Conservation (phyloP, 768 basidiomycete species). For the Tylopilus subfusipes region DNA sequence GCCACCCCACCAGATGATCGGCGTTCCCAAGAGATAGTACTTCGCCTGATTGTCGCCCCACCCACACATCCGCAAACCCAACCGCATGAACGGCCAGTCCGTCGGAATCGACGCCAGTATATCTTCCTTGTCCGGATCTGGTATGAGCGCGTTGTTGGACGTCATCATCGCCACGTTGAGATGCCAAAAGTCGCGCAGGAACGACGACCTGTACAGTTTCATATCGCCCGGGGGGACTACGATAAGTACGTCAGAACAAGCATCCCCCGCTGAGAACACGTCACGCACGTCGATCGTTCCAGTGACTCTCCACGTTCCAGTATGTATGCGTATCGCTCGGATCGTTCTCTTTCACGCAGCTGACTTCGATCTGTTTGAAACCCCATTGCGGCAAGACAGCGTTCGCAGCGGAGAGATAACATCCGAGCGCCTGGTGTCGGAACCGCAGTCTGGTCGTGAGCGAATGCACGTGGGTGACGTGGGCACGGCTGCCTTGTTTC, state of each 20-base stretch:
- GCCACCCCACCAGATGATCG: conserved; percentile 87
- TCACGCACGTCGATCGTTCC: conserved; percentile 87
- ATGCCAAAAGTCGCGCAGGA: conserved; percentile 97
- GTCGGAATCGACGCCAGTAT: conserved; percentile 89
- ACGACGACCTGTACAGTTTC: conserved; percentile 85
- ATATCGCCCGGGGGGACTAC: conserved; percentile 80
- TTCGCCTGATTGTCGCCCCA: conserved; percentile 88
- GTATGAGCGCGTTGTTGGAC: conserved; percentile 96
- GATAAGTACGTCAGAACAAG: neutral
- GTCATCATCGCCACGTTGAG: conserved; percentile 99
- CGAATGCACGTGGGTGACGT: conserved; percentile 73
- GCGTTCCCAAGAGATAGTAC: conserved; percentile 93
- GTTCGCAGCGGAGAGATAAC: conserved; percentile 89
- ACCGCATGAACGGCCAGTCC: conserved; percentile 90
- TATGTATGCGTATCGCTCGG: conserved; percentile 80
- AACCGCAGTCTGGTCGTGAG: conserved; percentile 89
- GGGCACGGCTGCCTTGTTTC: conserved; percentile 52
- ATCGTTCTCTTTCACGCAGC: conserved; percentile 86
- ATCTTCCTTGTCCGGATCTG: conserved; percentile 98
- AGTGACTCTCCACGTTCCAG: conserved; percentile 98
- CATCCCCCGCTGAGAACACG: neutral
- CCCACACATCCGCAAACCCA: conserved; percentile 95
- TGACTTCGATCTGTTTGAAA: conserved; percentile 97
- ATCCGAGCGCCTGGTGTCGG: conserved; percentile 71
- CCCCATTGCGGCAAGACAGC: conserved; percentile 94